Base-by-base conservation (phyloP, 1,284 basidiomycete species). In the Cutaneotrichosporon spelunceum region DNA sequence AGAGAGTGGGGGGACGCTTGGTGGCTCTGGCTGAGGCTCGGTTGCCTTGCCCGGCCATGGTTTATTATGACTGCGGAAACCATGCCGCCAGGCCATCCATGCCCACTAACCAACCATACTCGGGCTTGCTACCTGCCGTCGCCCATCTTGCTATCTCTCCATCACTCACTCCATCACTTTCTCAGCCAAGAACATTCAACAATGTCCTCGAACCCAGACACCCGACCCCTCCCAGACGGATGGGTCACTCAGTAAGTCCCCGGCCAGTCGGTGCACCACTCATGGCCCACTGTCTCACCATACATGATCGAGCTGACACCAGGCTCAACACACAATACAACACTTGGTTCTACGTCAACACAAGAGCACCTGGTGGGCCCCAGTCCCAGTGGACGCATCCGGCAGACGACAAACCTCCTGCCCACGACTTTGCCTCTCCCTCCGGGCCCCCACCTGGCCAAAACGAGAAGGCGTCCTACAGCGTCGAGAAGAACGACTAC, bases 261-360 rank as follows among this genome's bases (percentile, higher is more conserved):
- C 39, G 24, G 26, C 30, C 8, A 11, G 39, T 39, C 11, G 30
- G 30, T 33, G 30, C 30, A 33, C 30, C 30, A 29, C 3, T 34
- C 39, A 29, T 36, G 27, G 24, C 48, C 27, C 24, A 19, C 45
- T 39, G 5, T 47, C 33, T 24, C 19, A n/a, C 48, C 27, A 29
- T 56, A 49, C 56, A 39, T 11, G 16, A 19, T 26, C 13, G 14
- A 45, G 42, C 53, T 59, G 24, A 47, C 47, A 14, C 23, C 50
- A 77, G 75, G 56, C 77, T 73, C 65, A 76, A 79, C 66, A 59
- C 69, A n/a, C 66, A 76, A n/a, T 72, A 81, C 68, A 70, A 78
- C 52, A 68, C 77, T 1, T 79, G 76, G 76, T 81, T 79, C 70
- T 81, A 80, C 67, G 78, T 50, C 7, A 76, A 81, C 67, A 77